Conservation (phyloP, 2,329 filamentous ascomycete genomes). For the Penicillium oxalicum region DNA sequence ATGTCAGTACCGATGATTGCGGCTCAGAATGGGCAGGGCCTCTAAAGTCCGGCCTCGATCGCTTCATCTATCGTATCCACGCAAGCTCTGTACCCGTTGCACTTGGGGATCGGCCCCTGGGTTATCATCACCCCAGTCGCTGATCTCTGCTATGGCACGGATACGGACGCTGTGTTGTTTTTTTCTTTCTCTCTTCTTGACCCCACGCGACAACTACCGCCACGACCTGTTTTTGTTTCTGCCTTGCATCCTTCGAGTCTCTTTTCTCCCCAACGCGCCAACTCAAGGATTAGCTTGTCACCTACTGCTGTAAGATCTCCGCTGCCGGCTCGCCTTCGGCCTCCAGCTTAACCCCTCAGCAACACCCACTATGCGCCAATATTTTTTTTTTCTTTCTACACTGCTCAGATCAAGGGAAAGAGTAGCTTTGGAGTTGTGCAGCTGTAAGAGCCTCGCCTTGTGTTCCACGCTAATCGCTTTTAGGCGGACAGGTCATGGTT, state of each 20-base stretch:
- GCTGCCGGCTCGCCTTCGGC: constrained; percentile 4
- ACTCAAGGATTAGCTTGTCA: constrained; percentile 4
- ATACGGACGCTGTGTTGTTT: too few species aligned
- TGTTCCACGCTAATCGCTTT: neutral
- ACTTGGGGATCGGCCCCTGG: too few species aligned
- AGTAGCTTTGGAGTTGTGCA: too few species aligned
- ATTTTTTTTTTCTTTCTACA: neutral
- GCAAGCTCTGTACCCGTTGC: too few species aligned
- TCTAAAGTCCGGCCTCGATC: constrained; percentile 1
- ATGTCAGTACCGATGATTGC: constrained; percentile 5
- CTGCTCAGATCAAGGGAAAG: too few species aligned
- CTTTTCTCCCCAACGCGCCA: constrained; percentile 8
- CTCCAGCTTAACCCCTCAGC: neutral
- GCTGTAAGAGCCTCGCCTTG: neutral
- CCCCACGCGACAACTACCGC: constrained; percentile 7
- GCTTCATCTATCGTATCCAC: too few species aligned
- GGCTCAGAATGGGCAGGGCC: constrained; percentile 2
- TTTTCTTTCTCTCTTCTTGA: neutral
- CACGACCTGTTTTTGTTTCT: too few species aligned
- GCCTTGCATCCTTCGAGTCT: too few species aligned
- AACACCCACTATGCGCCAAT: neutral
- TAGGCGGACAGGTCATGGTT: neutral
- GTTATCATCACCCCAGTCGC: too few species aligned
- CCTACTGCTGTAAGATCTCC: constrained; percentile 3
- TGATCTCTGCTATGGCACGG: too few species aligned